Base-by-base conservation (phyloP, 495 filamentous ascomycete species). In the Penicillium bialowiezense region DNA sequence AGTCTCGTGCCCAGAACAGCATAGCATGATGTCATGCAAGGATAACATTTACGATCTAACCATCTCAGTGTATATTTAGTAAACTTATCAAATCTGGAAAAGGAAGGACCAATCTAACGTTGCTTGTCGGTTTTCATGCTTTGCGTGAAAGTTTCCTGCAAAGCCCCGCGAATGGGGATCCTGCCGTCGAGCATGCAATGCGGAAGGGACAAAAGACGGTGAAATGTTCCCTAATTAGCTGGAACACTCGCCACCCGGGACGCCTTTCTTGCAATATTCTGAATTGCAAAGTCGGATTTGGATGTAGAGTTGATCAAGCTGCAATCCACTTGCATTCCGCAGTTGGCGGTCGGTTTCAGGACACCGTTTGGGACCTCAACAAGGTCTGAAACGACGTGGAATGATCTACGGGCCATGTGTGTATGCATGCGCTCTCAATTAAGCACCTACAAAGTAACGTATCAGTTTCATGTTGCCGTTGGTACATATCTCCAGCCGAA, bases 181-280 rank as follows among this genome's bases (percentile, higher is more conserved):
- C 41, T 20, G 15, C 9, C 41, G 7, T 32, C 6, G 2, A 18
- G 4, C 6, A 7, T 35, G 33, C 13, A 37, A 37, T 9, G 19
- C 6, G 17, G n/a, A 18, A 36, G 34, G n/a, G n/a, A 12, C 5
- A 21, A 34, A 34, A 13, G 21, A 46, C 17, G 10, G 17, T 33
- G 41, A 18, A 38, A 38, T 47, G 44, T 47, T 38, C 44, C 44
- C 29, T 38, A 29, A 38, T 38, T 38, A 47, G 44, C 23, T 31
- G 26, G 10, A 5, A 12, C 5, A 19, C 9, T 23, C 36, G 19
- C 20, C 36, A 39, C 23, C 23, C 23, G n/a, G n/a, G n/a, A n/a
- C n/a, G n/a, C n/a, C n/a, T n/a, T 17, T 17, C 15, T 5, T 14
- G 34, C 34, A 18, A 7, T 7, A 2, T 7, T 17, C 32, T n/a